Evolutionary conservation across 2,329 filamentous ascomycete genomes (phyloP), one percentile per base, ranked within the genome.

Genomic region (Diaporthe citriasiana): DNA sequence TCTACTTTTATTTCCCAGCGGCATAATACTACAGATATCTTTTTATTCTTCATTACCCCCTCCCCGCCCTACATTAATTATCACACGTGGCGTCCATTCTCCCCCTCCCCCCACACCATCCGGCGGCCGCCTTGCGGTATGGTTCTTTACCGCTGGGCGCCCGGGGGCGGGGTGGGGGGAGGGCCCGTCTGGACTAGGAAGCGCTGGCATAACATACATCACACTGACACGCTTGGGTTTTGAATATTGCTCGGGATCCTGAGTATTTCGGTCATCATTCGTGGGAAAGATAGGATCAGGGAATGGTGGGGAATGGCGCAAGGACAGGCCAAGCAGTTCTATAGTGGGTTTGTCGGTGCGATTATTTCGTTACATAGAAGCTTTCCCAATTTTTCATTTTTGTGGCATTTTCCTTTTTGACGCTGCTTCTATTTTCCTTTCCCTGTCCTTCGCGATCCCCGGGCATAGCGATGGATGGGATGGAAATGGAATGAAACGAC

Each of bases 401-500:
- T 3, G 4, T n/a, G 19, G 10, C 60, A 66, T 38, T 63, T 47
- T 66, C 30, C 27, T 35, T 66, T 66, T 66, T 27, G 50, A 17
- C 12, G 5, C 45, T 50, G 60, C 60, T 66, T 63, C 47, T 50
- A 51, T 47, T 51, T 25, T 71, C 51, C 60, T 17, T 25, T 59
- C 25, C 19, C 25, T 8, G 22, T 15, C 30, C 40, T 59, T 42
- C 30, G 27, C 40, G n/a, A 50, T 47, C 30, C 33, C 13, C 56
- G 47, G 42, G 70, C 70, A 71, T 71, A 63, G 70, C 57, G 33
- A 25, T 27, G 56, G 40, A 50, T 71, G 70, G 70, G 70, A 63
- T 30, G 70, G 50, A 47, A 57, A 71, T 71, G 68, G 68, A 68
- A 68, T 66, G 70, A 59, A 72, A 68, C 70, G 55, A 50, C 57